Conservation (phyloP, 2,329 filamentous ascomycete species). For the Trichoderma lentiforme region DNA sequence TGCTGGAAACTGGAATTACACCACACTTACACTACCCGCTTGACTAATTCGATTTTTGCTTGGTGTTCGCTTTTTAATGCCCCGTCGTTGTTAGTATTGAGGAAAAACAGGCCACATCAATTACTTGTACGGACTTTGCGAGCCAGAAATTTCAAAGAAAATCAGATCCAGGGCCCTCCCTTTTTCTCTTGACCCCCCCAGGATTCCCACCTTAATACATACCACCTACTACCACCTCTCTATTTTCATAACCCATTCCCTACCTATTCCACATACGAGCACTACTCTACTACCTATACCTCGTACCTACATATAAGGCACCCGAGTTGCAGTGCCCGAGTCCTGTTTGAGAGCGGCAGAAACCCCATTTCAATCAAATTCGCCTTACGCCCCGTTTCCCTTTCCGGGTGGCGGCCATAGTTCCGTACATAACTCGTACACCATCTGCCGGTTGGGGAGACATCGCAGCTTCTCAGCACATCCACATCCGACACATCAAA, state of each 20-base stretch:
- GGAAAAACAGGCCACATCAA: neutral
- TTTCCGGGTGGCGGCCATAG: neutral
- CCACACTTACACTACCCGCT: neutral
- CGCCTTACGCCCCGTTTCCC: neutral
- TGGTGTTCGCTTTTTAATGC: neutral
- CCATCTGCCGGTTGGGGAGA: neutral
- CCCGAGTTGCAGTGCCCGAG: neutral
- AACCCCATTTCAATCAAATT: neutral
- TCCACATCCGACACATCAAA: neutral
- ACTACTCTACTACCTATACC: neutral
- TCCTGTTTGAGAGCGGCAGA: neutral
- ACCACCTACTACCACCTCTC: neutral
- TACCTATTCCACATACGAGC: neutral
- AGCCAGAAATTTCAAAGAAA: neutral
- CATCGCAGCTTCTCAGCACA: neutral
- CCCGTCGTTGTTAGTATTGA: neutral
- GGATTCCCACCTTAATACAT: neutral
- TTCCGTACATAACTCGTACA: constrained; percentile 1
- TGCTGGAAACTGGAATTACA: neutral
- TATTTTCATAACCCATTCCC: neutral
- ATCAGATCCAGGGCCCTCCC: neutral
- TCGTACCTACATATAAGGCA: neutral
- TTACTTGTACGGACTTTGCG: neutral
- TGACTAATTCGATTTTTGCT: neutral
- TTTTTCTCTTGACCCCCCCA: neutral